Conservation (phyloP, 1,139 yeast genomes). For the Taiozyma onychis region DNA sequence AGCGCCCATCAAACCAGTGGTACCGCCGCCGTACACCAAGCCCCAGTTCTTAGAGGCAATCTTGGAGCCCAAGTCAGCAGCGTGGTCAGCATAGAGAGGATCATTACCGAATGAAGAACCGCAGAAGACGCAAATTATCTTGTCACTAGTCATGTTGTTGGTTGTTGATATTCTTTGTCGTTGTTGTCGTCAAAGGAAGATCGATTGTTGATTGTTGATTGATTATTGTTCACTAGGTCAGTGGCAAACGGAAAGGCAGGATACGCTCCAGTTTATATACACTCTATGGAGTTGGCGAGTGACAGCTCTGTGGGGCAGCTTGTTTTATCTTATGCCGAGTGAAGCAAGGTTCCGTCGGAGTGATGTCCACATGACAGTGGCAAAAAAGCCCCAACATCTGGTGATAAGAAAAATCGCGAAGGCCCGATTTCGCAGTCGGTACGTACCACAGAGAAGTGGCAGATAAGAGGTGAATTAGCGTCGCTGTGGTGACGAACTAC, state of each 20-base stretch:
- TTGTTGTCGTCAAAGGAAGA: background rate
- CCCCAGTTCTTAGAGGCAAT: slow-evolving; percentile 64
- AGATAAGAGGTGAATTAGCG: background rate
- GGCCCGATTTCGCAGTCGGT: background rate
- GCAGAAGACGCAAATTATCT: slow-evolving; percentile 75
- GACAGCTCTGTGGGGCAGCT: background rate
- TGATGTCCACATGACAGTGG: background rate
- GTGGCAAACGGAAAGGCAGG: background rate
- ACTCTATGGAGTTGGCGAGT: background rate
- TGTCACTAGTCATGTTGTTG: slow-evolving; percentile 18
- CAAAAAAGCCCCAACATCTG: background rate
- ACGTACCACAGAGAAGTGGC: background rate
- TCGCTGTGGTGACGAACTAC: background rate
- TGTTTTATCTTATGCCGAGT: background rate
- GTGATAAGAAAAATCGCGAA: background rate
- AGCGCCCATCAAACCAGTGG: slow-evolving; percentile 76
- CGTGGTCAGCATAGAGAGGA: slow-evolving; percentile 45
- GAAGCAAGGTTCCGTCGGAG: background rate
- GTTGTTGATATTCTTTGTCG: no score
- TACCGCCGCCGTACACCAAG: slow-evolving; percentile 88
- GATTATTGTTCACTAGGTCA: background rate
- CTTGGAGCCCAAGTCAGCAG: slow-evolving; percentile 51
- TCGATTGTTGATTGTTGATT: background rate
- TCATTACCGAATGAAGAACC: slow-evolving; percentile 74
- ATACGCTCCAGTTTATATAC: background rate